Evolutionary conservation across 148 eudicot species (phyloP), one percentile per base, ranked within the genome.

Genomic region (Hydrangea macrophylla): DNA sequence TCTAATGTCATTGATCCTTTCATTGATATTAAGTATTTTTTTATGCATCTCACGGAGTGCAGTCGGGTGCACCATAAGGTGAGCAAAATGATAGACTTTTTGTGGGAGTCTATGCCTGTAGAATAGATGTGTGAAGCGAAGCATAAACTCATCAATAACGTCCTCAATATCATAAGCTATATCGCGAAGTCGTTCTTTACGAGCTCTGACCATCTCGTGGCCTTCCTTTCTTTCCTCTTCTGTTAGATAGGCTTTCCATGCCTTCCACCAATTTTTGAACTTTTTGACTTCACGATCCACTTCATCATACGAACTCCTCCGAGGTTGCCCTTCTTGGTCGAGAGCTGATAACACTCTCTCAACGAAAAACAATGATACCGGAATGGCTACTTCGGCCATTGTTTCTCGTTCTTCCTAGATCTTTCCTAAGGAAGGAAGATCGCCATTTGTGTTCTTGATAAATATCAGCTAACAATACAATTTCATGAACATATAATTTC

Each of bases 131-230:
- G 70, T 15, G 8, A 42, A 65, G n/a, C 30, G 31, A 20, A 58
- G 45, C 67, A 59, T 35, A 23, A 51, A 63, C 20, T 69, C 68
- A 8, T 65, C 78, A 35, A 78, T 60, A 45, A 69, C 78, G 60
- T 73, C 68, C 60, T 78, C 72, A 7, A 64, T 65, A 2, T 73
- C 54, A 60, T 59, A 62, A 28, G 81, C 70, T 28, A 51, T 56
- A 9, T 58, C 59, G 31, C 67, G 78, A 40, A 73, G 44, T 70
- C 63, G 40, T 35, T 51, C 17, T 15, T 7, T 22, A 17, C 61
- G 40, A 11, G 3, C 48, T 55, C 9, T 67, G n/a, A 18, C 60
- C 15, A 20, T 8, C 45, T 9, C 60, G 32, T 8, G 33, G 60
- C 70, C 44, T 54, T 54, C 35, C 20, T 9, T 10, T 9, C 32